Evolutionary conservation across 768 basidiomycete genomes (phyloP).

Genomic region (Antrodiella citrinella): DNA sequence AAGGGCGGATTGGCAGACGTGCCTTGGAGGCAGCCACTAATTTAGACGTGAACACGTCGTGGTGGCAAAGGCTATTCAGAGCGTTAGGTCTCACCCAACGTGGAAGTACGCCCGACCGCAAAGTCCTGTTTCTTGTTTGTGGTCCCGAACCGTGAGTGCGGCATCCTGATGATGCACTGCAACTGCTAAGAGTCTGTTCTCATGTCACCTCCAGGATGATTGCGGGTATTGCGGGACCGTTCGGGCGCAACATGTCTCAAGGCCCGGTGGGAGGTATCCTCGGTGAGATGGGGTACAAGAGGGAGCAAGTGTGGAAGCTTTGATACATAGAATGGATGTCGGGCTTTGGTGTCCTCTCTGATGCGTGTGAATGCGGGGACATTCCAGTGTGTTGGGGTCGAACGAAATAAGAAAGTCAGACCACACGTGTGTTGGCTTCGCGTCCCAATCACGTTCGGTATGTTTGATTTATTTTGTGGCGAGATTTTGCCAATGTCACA

Average conservation of each 20-base stretch:
- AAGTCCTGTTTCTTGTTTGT: slow-evolving; percentile 64
- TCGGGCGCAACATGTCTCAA: slow-evolving; percentile 69
- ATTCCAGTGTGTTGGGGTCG: background rate
- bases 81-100: slow-evolving; percentile 4
- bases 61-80: slow-evolving; percentile 24
- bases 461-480: background rate
- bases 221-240: slow-evolving; percentile 63
- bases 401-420: background rate
- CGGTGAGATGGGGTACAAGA: slow-evolving; percentile 51
- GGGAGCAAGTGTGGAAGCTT: slow-evolving; percentile 64
- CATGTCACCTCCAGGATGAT: slow-evolving; percentile 52
- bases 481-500: background rate
- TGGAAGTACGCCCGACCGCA: slow-evolving; percentile 25
- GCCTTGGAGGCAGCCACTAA: slow-evolving; percentile 38
- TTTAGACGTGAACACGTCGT: slow-evolving; percentile 16
- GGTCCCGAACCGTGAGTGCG: slow-evolving; percentile 67
- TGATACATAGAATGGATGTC: slow-evolving; percentile 18
- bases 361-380: background rate
- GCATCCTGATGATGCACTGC: background rate
- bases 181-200: slow-evolving; percentile 4
- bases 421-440: background rate
- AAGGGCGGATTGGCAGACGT: slow-evolving; percentile 48
- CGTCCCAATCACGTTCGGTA: background rate
- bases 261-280: slow-evolving; percentile 62
- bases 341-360: background rate